A percentile compares a stretch with the other conserved stretches of the same genome.
Evolutionary conservation across 2,329 filamentous ascomycete species (phyloP).

Genomic region (Fusarium stilboides): DNA sequence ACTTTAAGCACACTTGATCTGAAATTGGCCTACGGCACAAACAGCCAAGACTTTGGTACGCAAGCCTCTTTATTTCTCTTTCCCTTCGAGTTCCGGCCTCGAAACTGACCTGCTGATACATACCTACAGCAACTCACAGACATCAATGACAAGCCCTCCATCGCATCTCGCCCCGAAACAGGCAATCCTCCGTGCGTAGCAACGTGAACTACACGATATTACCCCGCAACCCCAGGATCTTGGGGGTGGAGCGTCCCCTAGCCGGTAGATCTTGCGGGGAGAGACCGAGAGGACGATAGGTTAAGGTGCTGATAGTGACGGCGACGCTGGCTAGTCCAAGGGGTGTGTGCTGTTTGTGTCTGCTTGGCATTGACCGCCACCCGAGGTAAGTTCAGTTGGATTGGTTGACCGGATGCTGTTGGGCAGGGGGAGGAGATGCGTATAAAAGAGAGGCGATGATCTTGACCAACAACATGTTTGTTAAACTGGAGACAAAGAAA

Average conservation of each 20-base stretch:
- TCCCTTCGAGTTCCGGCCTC: neutral
- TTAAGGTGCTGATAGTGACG: conserved; percentile 18
- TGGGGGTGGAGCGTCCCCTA: conserved; percentile 21
- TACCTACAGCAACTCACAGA: neutral
- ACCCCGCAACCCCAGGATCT: conserved; percentile 47
- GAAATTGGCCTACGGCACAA: conserved; percentile 8
- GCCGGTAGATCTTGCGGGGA: conserved; percentile 49
- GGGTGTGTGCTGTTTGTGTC: conserved; percentile 15
- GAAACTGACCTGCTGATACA: conserved; percentile 30
- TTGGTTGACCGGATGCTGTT: conserved; percentile 38
- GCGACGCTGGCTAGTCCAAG: neutral
- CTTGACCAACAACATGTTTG: conserved; percentile 10
- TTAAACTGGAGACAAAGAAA: conserved; percentile 33
- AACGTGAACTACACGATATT: conserved; percentile 29
- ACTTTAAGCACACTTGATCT: neutral
- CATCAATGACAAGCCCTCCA: conserved; percentile 35
- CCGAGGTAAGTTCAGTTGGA: conserved; percentile 46
- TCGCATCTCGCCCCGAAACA: conserved; percentile 45
- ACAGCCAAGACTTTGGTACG: conserved; percentile 28
- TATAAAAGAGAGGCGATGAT: conserved; percentile 32
- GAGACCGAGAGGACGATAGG: conserved; percentile 7
- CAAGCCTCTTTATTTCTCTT: conserved; percentile 16
- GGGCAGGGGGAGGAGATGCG: neutral
- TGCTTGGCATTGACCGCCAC: conserved; percentile 42
- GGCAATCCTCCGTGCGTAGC: conserved; percentile 45